phyloP scores from a whole-genome alignment of 768 basidiomycete genomes.

The Tephrocybe sp. region DNA sequence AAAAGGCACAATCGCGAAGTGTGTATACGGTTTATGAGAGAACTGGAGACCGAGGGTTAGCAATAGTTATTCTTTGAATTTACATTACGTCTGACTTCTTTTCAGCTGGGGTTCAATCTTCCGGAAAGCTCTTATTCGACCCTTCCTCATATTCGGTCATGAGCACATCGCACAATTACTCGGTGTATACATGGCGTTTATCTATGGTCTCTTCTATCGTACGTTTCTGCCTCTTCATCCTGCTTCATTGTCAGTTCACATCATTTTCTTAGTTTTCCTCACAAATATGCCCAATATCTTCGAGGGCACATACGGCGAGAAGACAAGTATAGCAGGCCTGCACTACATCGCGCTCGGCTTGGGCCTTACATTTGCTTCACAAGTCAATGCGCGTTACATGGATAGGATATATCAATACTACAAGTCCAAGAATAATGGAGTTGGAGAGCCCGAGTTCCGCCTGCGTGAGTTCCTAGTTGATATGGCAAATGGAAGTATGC shows the following conservation, averaged over 20 bases:
- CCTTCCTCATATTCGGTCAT: slow-evolving; percentile 55
- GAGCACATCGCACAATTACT: slow-evolving; percentile 72
- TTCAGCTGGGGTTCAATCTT: slow-evolving; percentile 55
- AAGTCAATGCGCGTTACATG: slow-evolving; percentile 52
- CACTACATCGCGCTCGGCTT: slow-evolving; percentile 72
- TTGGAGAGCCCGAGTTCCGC: slow-evolving; percentile 49
- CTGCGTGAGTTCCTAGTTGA: slow-evolving; percentile 33
- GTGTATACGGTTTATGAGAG: slow-evolving; percentile 50
- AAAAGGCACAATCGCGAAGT: slow-evolving; percentile 35
- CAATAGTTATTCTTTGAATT: slow-evolving; percentile 4
- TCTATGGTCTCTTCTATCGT: slow-evolving; percentile 65
- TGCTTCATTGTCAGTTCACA: not conserved
- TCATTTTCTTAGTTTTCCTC: slow-evolving; percentile 48
- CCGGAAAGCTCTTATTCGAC: slow-evolving; percentile 54
- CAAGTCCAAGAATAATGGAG: slow-evolving; percentile 44
- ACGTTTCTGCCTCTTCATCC: slow-evolving; percentile 18
- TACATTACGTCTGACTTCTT: not conserved
- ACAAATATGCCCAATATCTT: slow-evolving; percentile 65
- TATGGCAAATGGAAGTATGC: not conserved
- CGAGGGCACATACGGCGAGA: slow-evolving; percentile 48
- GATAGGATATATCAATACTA: slow-evolving; percentile 53
- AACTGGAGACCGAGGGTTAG: slow-evolving; percentile 41
- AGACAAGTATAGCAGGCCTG: slow-evolving; percentile 57
- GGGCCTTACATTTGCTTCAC: slow-evolving; percentile 51
- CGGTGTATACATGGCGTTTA: slow-evolving; percentile 65